Evolutionary conservation across 768 basidiomycete genomes (phyloP).

Genomic region (Plicaturopsis crispa): DNA sequence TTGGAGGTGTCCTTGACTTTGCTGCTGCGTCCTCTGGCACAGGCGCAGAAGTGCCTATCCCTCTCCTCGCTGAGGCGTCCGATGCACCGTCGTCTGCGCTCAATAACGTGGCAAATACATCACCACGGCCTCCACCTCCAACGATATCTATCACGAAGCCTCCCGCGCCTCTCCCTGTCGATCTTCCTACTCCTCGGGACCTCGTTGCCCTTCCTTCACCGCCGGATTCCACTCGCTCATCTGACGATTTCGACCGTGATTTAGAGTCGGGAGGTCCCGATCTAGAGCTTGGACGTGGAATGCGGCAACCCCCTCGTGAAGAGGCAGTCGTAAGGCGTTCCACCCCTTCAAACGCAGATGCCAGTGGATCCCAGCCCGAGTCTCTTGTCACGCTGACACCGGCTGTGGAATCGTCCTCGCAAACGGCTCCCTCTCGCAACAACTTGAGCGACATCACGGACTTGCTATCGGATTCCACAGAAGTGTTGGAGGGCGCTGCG

Average conservation of each 20-base stretch:
- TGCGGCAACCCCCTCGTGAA: conserved; percentile 23
- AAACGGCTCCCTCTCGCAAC: conserved; percentile 6
- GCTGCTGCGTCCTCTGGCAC: conserved; percentile 19
- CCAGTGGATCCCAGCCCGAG: conserved; percentile 5
- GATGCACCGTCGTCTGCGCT: not conserved
- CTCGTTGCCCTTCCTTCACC: conserved; percentile 39
- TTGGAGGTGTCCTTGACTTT: conserved; percentile 32
- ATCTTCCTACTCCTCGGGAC: conserved; percentile 58
- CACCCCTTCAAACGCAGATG: conserved; percentile 5
- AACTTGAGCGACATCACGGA: conserved; percentile 37
- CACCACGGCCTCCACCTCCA: conserved; percentile 31
- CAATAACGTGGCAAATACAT: not conserved
- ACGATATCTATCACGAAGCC: conserved; percentile 61
- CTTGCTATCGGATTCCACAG: conserved; percentile 38
- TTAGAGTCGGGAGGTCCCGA: conserved; percentile 34
- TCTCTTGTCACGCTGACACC: conserved; percentile 10
- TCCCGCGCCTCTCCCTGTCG: conserved; percentile 63
- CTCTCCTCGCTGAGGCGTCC: conserved; percentile 38
- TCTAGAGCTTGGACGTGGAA: conserved; percentile 33
- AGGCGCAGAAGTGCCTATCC: conserved; percentile 57
- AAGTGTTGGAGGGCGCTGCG: conserved; percentile 21
- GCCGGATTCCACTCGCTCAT: conserved; percentile 32
- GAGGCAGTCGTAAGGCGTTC: conserved; percentile 9
- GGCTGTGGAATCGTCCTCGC: conserved; percentile 11
- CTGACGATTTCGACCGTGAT: conserved; percentile 37